phyloP scores from a whole-genome alignment of 257 asterid species.

The Cynanchum wilfordii region DNA sequence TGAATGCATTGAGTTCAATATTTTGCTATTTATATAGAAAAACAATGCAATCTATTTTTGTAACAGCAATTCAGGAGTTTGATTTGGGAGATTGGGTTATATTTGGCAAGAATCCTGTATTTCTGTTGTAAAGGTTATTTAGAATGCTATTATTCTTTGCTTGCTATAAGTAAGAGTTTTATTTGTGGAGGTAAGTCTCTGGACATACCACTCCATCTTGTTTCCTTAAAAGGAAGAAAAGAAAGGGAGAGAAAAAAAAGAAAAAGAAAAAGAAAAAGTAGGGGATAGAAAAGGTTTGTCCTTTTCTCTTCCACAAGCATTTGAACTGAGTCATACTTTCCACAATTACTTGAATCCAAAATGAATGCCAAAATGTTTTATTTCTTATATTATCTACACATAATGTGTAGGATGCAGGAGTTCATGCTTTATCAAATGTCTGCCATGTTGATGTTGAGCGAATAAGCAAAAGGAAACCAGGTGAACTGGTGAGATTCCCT shows the following conservation, averaged over 20 bases:
- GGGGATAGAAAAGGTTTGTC: not conserved
- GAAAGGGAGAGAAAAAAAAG: not conserved
- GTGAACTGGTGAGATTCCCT: constrained; percentile 56
- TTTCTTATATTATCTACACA: not conserved
- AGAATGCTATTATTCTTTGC: no score
- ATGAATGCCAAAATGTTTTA: not conserved
- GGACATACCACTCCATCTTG: not conserved
- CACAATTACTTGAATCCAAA: not conserved
- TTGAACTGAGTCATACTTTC: not conserved
- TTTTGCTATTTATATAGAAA: no score
- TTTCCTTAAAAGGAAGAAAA: not conserved
- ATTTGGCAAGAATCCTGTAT: no score
- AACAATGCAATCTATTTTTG: no score
- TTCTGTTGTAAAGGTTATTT: no score
- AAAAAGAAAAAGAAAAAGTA: no score
- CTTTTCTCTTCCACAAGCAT: not conserved
- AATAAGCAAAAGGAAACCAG: constrained; percentile 92
- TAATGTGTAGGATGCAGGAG: constrained; percentile 78
- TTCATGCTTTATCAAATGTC: constrained; percentile 87
- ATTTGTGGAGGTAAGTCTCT: no score
- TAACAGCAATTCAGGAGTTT: no score
- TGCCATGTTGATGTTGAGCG: constrained; percentile 92
- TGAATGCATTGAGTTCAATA: no score
- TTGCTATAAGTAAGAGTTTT: no score
- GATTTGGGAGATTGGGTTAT: no score